Percentiles rank a stretch among this genome's conserved stretches.
Evolutionary conservation across 257 asterid species (phyloP).

Genomic region (Handroanthus guayacan): DNA sequence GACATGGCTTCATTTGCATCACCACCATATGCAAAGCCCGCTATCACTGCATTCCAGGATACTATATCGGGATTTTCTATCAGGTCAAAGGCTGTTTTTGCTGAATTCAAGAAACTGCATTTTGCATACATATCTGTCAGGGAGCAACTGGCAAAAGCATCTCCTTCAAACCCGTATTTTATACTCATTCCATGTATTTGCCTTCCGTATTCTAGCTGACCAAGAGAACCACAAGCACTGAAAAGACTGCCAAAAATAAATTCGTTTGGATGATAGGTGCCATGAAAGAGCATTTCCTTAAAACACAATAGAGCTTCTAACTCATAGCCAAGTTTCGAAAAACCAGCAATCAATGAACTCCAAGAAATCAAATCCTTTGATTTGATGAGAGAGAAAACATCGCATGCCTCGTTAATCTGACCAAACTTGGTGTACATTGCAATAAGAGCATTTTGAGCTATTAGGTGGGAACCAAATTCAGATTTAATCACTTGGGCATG

Average conservation of each 20-base stretch:
- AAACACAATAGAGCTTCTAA: slow-evolving; percentile 60
- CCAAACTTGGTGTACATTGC: slow-evolving; percentile 69
- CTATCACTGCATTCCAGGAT: slow-evolving; percentile 75
- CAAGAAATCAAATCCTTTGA: slow-evolving; percentile 75
- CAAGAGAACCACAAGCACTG: slow-evolving; percentile 66
- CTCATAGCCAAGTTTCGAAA: slow-evolving; percentile 74
- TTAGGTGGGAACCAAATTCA: slow-evolving; percentile 58
- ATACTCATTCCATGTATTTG: slow-evolving; percentile 70
- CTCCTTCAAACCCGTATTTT: slow-evolving; percentile 57
- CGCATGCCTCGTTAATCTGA: slow-evolving; percentile 48
- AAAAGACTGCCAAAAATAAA: slow-evolving; percentile 72
- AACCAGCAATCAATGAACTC: slow-evolving; percentile 85
- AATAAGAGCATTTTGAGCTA: slow-evolving; percentile 77
- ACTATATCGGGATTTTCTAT: slow-evolving; percentile 70
- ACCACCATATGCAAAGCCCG: slow-evolving; percentile 66
- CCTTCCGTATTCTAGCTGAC: slow-evolving; percentile 58
- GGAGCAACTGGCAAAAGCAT: slow-evolving; percentile 70
- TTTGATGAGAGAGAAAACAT: slow-evolving; percentile 53
- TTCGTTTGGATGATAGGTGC: slow-evolving; percentile 60
- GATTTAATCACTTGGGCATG: slow-evolving; percentile 70
- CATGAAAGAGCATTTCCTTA: slow-evolving; percentile 60
- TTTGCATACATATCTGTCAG: slow-evolving; percentile 84
- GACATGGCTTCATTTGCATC: slow-evolving; percentile 58
- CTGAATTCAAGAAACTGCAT: slow-evolving; percentile 62
- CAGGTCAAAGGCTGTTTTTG: slow-evolving; percentile 58